phyloP scores from a whole-genome alignment of 2,329 filamentous ascomycete species.

The Incumbomyces delicatus region DNA sequence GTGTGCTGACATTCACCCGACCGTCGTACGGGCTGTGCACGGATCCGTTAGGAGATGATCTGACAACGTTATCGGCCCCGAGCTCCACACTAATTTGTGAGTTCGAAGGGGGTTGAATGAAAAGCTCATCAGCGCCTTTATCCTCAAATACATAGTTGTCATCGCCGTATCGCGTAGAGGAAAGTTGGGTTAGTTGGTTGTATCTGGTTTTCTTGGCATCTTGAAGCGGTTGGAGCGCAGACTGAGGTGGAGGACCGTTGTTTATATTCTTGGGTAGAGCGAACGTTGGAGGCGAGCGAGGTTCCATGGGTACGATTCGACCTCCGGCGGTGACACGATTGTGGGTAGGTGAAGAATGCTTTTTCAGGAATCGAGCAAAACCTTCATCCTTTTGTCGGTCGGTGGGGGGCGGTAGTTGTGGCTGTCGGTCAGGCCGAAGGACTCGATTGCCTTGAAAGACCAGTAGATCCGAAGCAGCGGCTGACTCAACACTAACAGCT shows the following conservation, averaged over 20 bases:
- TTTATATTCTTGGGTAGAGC: not conserved
- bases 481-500: slow-evolving; percentile 14
- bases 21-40: slow-evolving; percentile 3
- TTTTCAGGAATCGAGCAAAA: slow-evolving; percentile 37
- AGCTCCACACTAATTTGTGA: not conserved
- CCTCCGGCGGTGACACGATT: slow-evolving; percentile 41
- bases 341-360: slow-evolving; percentile 39
- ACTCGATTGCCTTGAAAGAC: slow-evolving; percentile 14
- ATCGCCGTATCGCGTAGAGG: not conserved
- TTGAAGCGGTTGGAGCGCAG: not conserved
- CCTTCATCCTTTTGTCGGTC: slow-evolving; percentile 30
- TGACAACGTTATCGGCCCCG: not conserved
- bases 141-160: not conserved
- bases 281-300: slow-evolving; percentile 25
- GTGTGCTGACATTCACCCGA: slow-evolving; percentile 3
- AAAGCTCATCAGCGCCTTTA: not conserved
- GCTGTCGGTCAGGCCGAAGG: slow-evolving; percentile 20
- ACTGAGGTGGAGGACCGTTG: not conserved
- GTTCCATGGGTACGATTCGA: slow-evolving; percentile 38
- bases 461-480: slow-evolving; percentile 15
- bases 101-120: not conserved
- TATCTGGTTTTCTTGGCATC: not conserved
- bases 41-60: not conserved
- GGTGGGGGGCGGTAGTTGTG: slow-evolving; percentile 26
- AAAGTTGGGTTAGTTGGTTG: not conserved